Base-by-base conservation (phyloP, 306 rosid genomes). In the Quercus bicolor region DNA sequence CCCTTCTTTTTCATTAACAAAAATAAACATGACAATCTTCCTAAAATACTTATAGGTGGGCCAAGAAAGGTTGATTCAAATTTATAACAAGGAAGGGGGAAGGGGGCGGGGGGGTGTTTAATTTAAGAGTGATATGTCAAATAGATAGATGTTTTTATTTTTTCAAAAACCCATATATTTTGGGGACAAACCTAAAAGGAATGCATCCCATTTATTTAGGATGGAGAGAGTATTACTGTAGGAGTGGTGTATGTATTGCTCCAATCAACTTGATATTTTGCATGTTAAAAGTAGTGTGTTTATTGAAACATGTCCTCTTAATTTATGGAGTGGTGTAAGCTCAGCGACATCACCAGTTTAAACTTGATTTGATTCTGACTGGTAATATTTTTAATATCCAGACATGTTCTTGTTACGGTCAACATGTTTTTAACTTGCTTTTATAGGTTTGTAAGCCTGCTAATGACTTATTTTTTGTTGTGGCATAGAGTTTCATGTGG, bases 401-500 rank as follows among this genome's bases (percentile, higher is more conserved):
- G 5, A 20, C 28, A 28, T 40, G 45, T 40, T 62, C 69, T 28
- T 62, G 16, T 62, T 62, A 69, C 18, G 69, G 29, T 14, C 73
- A 68, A 21, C 59, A 70, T 75, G 59, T 69, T 52, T 16, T 56
- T 52, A 54, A 19, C 74, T 20, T 74, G 48, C 68, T 69, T 76
- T 78, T 54, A 8, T 40, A 14, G 9, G 57, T 75, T 24, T 59
- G 34, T 33, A 70, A 51, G 79, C 72, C 68, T 66, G 43, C 68
- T 81, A 78, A 78, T 54, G 61, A 65, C 21, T 75, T 59, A 40
- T 75, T 5, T 65, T 8, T 23, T 65, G 43, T 72, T 45, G 74
- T 57, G 68, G 56, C 73, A 51, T 70, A 87, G 90, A 75, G 31
- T 81, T 75, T 78, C 78, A 33, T 68, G 74, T 10, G 33, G 78